phyloP scores from a whole-genome alignment of 1,284 basidiomycete species.

The Leccinum pallidistipes region DNA sequence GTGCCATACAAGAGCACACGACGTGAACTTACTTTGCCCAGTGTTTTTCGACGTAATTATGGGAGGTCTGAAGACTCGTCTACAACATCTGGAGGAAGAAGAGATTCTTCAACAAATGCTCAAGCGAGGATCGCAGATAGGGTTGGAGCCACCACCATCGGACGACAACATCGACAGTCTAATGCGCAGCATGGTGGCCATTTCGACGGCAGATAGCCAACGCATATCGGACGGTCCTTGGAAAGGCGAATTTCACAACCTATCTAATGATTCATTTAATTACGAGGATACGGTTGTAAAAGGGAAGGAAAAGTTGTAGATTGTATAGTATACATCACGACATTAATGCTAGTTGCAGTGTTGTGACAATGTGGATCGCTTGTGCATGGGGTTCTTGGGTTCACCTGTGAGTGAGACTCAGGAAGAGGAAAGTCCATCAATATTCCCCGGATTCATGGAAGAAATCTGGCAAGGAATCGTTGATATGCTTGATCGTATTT shows the following conservation, averaged over 20 bases:
- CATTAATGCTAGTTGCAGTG: neutral
- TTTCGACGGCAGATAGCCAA: conserved; percentile 18
- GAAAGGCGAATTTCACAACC: conserved; percentile 21
- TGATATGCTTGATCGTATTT: conserved; percentile 53
- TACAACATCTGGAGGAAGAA: conserved; percentile 62
- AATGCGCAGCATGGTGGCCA: conserved; percentile 61
- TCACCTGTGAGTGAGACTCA: neutral
- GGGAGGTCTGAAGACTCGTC: conserved; percentile 47
- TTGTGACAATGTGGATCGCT: neutral
- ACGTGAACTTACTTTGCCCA: conserved; percentile 23
- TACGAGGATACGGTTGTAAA: conserved; percentile 30
- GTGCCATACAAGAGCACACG: neutral
- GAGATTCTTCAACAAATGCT: conserved; percentile 62
- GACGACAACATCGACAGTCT: conserved; percentile 60
- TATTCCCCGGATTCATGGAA: conserved; percentile 45
- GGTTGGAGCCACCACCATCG: conserved; percentile 49
- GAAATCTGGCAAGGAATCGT: conserved; percentile 58
- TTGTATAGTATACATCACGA: neutral
- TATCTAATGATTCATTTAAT: conserved; percentile 21
- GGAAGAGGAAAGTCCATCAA: conserved; percentile 7
- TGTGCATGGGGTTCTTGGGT: neutral
- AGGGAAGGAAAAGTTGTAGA: conserved; percentile 26
- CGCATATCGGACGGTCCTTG: conserved; percentile 31
- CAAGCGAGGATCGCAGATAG: conserved; percentile 54
- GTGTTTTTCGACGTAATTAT: conserved; percentile 50